Conservation (phyloP, 805 yeast genomes). For the Metschnikowia peoriensis region DNA sequence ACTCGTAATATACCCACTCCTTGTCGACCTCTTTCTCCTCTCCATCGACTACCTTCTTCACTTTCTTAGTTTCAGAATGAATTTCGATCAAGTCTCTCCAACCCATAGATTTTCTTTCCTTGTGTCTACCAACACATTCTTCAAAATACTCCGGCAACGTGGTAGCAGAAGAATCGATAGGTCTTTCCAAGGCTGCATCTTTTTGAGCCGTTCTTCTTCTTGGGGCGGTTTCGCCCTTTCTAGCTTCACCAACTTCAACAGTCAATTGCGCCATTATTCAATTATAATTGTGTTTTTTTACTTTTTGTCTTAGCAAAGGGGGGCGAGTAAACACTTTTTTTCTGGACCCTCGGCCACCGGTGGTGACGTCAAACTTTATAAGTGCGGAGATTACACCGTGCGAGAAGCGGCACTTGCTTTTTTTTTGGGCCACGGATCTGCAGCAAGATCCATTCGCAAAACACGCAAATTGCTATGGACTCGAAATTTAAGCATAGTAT, state of each 20-base stretch:
- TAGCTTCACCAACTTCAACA: constrained; percentile 69
- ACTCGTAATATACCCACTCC: constrained; percentile 84
- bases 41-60: constrained; percentile 78
- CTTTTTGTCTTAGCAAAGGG: no score
- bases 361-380: constrained; percentile 1
- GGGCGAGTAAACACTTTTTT: not conserved
- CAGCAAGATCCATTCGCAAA: no score
- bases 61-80: constrained; percentile 71
- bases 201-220: constrained; percentile 59
- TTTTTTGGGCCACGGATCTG: constrained; percentile 5
- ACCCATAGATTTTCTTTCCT: constrained; percentile 59
- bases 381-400: constrained; percentile 11
- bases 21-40: constrained; percentile 69
- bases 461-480: no score
- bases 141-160: constrained; percentile 69
- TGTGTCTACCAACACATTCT: constrained; percentile 60
- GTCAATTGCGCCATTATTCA: constrained; percentile 28
- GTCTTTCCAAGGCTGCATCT: constrained; percentile 54
- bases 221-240: constrained; percentile 79
- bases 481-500: no score
- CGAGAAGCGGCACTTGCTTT: constrained; percentile 14
- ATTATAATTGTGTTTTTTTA: not conserved
- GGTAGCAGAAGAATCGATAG: constrained; percentile 58
- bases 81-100: constrained; percentile 75
- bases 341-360: not conserved